phyloP scores from a whole-genome alignment of 805 yeast species.

The Barnettozyma salicaria region DNA sequence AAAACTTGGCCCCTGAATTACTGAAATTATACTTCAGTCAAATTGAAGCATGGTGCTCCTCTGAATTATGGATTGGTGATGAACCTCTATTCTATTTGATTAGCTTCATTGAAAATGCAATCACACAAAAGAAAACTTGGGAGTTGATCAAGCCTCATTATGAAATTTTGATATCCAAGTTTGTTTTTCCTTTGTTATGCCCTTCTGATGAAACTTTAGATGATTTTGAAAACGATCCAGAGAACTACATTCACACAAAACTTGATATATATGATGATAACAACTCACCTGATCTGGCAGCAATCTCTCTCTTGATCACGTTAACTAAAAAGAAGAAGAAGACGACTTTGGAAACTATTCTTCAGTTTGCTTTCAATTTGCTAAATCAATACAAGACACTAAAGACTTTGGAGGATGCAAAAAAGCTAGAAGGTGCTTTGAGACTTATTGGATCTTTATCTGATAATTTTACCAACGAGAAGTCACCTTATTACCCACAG shows the following conservation, averaged over 20 bases:
- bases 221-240: slow-evolving; percentile 79
- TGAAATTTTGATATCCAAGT: slow-evolving; percentile 57
- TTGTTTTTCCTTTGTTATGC: slow-evolving; percentile 70
- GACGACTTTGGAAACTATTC: slow-evolving; percentile 51
- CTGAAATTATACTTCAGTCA: slow-evolving; percentile 56
- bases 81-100: slow-evolving; percentile 61
- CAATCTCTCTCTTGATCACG: slow-evolving; percentile 64
- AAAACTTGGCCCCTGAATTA: slow-evolving; percentile 67
- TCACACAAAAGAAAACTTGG: slow-evolving; percentile 61
- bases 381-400: slow-evolving; percentile 32
- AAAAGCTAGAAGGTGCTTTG: slow-evolving; percentile 71
- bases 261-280: slow-evolving; percentile 61
- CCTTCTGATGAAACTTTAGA: slow-evolving; percentile 65
- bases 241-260: slow-evolving; percentile 73
- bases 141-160: slow-evolving; percentile 56
- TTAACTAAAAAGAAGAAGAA: slow-evolving; percentile 64
- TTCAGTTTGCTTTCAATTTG: slow-evolving; percentile 51
- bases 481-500: slow-evolving; percentile 53
- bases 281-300: slow-evolving; percentile 71
- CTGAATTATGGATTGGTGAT: slow-evolving; percentile 62
- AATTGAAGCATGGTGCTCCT: slow-evolving; percentile 67
- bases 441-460: slow-evolving; percentile 73
- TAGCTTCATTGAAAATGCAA: slow-evolving; percentile 54
- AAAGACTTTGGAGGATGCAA: slow-evolving; percentile 42
- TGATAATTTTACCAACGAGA: slow-evolving; percentile 46